Evolutionary conservation across 495 filamentous ascomycete genomes (phyloP).

Genomic region (Oidiodendron maius): DNA sequence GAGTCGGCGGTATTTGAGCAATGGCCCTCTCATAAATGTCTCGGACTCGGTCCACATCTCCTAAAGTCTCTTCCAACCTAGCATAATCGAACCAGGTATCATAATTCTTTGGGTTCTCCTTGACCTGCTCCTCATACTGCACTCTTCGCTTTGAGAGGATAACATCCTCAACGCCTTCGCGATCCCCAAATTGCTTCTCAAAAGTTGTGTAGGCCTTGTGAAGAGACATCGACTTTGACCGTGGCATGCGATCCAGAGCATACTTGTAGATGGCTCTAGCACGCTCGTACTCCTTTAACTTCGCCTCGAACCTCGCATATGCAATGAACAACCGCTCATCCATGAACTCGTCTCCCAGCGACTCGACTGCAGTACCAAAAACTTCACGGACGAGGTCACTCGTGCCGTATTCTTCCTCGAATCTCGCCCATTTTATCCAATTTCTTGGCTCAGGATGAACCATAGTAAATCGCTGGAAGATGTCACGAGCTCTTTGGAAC

Average conservation of each 20-base stretch:
- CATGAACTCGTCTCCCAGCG: slow-evolving; percentile 90
- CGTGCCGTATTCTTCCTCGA: slow-evolving; percentile 92
- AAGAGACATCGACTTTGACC: slow-evolving; percentile 75
- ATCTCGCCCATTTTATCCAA: slow-evolving; percentile 98
- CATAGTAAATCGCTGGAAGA: slow-evolving; percentile 86
- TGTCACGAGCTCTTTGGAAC: slow-evolving; percentile 73
- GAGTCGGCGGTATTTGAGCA: slow-evolving; percentile 89
- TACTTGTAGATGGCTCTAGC: slow-evolving; percentile 97
- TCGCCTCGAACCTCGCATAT: slow-evolving; percentile 88
- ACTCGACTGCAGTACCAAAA: slow-evolving; percentile 83
- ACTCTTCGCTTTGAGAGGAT: slow-evolving; percentile 88
- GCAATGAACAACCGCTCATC: slow-evolving; percentile 92
- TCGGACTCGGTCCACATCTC: slow-evolving; percentile 73
- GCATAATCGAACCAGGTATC: slow-evolving; percentile 97
- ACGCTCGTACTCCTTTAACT: slow-evolving; percentile 90
- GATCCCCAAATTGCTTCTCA: slow-evolving; percentile 95
- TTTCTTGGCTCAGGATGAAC: slow-evolving; percentile 94
- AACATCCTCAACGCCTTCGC: slow-evolving; percentile 91
- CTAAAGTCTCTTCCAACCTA: slow-evolving; percentile 77
- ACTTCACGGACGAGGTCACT: slow-evolving; percentile 89
- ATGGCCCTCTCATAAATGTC: slow-evolving; percentile 96
- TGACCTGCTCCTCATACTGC: slow-evolving; percentile 90
- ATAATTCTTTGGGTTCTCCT: slow-evolving; percentile 90
- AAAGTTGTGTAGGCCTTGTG: slow-evolving; percentile 95
- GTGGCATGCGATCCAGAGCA: slow-evolving; percentile 83